Evolutionary conservation across 2,329 filamentous ascomycete species (phyloP), one percentile per base, ranked within the genome.

Genomic region (Claviceps monticola): DNA sequence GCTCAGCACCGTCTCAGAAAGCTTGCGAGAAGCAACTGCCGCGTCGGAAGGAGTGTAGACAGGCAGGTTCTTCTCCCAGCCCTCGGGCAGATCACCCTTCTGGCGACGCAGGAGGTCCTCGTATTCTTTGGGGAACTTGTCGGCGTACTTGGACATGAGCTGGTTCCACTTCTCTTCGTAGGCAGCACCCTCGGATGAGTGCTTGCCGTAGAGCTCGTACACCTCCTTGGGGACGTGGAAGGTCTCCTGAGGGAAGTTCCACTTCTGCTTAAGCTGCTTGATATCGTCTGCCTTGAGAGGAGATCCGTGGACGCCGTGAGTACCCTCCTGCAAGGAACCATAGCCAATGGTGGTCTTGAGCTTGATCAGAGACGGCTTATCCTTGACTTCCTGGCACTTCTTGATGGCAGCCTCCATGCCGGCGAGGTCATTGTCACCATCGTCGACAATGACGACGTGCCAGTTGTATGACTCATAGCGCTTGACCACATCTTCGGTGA

Each of bases 301-400:
- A 69, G 91, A 89, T 62, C 93, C 93, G 80, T 98, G 93, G 57
- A 98, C 93, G 71, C 88, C 88, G 69, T 88, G 85, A 61, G 93
- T 97, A 65, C 93, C 93, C 77, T 95, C 81, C 64, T 93, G 82
- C 71, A 86, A 81, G 62, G 93, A 97, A 63, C 93, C 93, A 73
- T 84, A 98, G 64, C 93, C 93, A 67, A 98, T 98, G 70, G 87
- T 97, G 67, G 93, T 98, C 68, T 83, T 89, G 63, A 98, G 82
- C 78, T 95, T 90, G 78, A 98, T 96, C 65, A 98, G 75, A 56
- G 90, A 86, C 58, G 93, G 93, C 85, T 97, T 98, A 79, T 97
- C 82, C 71, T 82, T 97, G 72, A 94, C 86, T 59, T 83, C 75
- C 76, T 91, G 83, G 69, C 83, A 86, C 74, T 86, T 80, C 71